Evolutionary conservation across 2,329 filamentous ascomycete species (phyloP).

Genomic region (Cladosporium sp.): DNA sequence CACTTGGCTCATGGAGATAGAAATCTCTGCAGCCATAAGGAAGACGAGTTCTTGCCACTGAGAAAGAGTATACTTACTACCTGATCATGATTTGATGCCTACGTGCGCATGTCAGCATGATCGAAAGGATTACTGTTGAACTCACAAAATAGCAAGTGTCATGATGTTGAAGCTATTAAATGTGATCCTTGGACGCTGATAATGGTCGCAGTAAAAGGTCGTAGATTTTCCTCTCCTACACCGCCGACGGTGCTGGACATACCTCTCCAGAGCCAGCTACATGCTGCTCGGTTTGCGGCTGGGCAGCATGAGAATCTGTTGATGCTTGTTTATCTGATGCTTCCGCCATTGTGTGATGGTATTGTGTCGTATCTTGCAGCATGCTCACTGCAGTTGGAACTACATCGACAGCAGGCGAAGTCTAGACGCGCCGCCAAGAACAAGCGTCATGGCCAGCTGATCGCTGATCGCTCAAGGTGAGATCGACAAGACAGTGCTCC

Average conservation of each 20-base stretch:
- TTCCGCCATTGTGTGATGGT: conserved; percentile 10
- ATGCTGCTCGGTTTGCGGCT: background rate
- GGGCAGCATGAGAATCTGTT: background rate
- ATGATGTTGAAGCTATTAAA: background rate
- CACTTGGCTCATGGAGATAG: background rate
- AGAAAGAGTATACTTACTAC: conserved; percentile 9
- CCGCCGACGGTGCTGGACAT: conserved; percentile 8
- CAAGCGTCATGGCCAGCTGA: background rate
- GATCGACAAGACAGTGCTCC: too few relatives aligned
- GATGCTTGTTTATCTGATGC: background rate
- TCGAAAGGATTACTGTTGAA: conserved; percentile 8
- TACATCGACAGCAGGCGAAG: background rate
- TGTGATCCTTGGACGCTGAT: background rate
- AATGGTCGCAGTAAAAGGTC: background rate
- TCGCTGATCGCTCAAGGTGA: background rate
- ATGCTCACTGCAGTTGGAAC: background rate
- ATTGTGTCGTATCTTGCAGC: background rate
- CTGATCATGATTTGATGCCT: conserved; percentile 9
- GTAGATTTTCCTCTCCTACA: background rate
- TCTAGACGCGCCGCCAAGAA: background rate
- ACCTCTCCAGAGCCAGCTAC: conserved; percentile 7
- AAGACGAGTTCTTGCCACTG: conserved; percentile 1
- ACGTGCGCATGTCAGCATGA: conserved; percentile 11
- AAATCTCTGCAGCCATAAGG: too few relatives aligned
- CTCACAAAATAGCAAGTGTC: conserved; percentile 2